Conservation (phyloP, 345 rosid species). For the Populus davidiana region DNA sequence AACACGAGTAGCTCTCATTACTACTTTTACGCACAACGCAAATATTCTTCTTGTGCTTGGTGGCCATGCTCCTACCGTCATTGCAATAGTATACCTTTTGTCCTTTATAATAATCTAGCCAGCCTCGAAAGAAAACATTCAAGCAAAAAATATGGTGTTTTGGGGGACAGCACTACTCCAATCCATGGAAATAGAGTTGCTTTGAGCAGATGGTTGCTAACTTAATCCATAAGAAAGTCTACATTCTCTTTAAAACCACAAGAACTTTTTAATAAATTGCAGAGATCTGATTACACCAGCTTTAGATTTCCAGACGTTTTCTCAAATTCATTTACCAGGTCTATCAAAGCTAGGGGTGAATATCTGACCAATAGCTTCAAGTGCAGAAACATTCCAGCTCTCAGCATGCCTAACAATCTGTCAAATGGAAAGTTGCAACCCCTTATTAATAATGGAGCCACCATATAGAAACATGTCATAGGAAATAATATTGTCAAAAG, state of each 20-base stretch:
- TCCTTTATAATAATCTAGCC: constrained; percentile 2
- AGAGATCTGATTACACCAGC: not conserved
- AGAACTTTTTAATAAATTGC: no score
- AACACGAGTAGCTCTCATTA: constrained; percentile 15
- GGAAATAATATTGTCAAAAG: not conserved
- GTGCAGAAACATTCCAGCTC: constrained; percentile 76
- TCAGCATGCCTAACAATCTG: constrained; percentile 78
- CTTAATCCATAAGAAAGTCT: no score
- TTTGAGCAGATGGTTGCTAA: no score
- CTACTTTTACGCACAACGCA: not conserved
- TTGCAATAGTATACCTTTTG: constrained; percentile 8
- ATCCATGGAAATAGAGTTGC: not conserved
- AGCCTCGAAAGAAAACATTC: not conserved
- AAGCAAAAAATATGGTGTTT: no score
- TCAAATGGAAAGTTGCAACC: not conserved
- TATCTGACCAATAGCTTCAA: constrained; percentile 74
- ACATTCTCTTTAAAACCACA: no score
- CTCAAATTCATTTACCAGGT: constrained; percentile 12
- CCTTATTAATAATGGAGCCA: not conserved
- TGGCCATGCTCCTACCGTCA: constrained; percentile 18
- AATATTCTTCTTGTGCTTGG: not conserved
- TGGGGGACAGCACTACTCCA: not conserved
- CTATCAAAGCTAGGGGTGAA: constrained; percentile 42
- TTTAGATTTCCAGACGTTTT: constrained; percentile 8
- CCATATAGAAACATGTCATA: not conserved